Evolutionary conservation across 1,139 yeast genomes (phyloP).

Genomic region (Blastobotrys capitulatus): DNA sequence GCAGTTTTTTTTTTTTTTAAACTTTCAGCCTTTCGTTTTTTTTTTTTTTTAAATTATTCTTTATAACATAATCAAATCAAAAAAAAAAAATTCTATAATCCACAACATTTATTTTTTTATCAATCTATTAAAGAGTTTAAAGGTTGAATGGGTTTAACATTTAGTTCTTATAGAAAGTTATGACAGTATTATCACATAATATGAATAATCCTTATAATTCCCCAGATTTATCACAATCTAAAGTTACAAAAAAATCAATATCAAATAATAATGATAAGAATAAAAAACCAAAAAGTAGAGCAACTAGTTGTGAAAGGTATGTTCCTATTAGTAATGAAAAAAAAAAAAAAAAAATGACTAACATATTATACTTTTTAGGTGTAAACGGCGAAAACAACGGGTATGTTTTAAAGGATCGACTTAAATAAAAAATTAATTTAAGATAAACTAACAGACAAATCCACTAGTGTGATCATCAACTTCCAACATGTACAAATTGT

Average conservation of each 20-base stretch:
- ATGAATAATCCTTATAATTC: background rate
- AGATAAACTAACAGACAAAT: background rate
- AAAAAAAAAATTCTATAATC: too few species aligned
- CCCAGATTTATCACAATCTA: slow-evolving; percentile 3
- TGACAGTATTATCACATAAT: background rate
- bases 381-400: slow-evolving; percentile 26
- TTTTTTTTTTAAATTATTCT: too few species aligned
- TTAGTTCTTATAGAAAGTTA: too few species aligned
- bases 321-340: background rate
- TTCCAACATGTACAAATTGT: slow-evolving; percentile 58
- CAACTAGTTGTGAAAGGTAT: slow-evolving; percentile 28
- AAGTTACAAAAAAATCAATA: background rate
- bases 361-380: slow-evolving; percentile 17
- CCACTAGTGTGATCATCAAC: slow-evolving; percentile 48
- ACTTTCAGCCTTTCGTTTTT: too few species aligned
- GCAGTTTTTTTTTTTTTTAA: too few species aligned
- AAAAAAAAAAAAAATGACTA: background rate
- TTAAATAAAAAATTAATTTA: background rate
- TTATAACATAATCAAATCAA: too few species aligned
- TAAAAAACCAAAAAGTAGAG: slow-evolving; percentile 20
- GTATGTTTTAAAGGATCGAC: slow-evolving; percentile 8
- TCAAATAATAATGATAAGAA: slow-evolving; percentile 7
- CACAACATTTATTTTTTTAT: too few species aligned
- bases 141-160: too few species aligned
- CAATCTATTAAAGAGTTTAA: too few species aligned